Conservation (phyloP, 176 grass and related monocot genomes). For the Zizania latifolia region DNA sequence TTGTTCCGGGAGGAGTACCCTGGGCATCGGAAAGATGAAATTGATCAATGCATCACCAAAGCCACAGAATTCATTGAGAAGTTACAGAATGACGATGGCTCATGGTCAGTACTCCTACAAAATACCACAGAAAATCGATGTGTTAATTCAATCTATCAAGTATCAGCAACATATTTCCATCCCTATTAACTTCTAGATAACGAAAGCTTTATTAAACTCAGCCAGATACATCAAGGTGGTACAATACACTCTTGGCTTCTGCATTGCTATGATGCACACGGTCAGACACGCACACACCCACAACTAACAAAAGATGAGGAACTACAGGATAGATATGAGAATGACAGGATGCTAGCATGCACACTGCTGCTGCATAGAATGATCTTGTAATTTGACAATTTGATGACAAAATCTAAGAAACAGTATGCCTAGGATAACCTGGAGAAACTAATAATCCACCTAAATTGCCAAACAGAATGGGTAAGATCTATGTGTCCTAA, state of each 20-base stretch:
- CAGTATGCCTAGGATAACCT: neutral
- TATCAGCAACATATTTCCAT: neutral
- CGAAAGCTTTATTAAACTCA: no score
- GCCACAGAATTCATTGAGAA: conserved; percentile 49
- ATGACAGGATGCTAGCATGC: neutral
- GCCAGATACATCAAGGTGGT: no score
- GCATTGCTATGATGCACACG: no score
- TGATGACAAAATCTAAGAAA: neutral
- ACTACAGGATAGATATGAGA: no score
- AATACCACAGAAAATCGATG: conserved; percentile 5
- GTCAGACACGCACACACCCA: no score
- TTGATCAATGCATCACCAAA: conserved; percentile 47
- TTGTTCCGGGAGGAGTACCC: conserved; percentile 51
- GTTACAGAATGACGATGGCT: conserved; percentile 64
- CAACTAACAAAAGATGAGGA: no score
- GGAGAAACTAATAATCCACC: neutral
- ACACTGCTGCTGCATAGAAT: neutral
- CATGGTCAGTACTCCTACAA: conserved; percentile 46
- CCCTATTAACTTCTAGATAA: neutral
- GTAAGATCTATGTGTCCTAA: neutral
- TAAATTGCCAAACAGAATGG: neutral
- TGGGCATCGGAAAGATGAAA: conserved; percentile 43
- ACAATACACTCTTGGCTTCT: no score
- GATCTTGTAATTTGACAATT: neutral
- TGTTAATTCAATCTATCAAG: neutral